Evolutionary conservation across 441 rosid species (phyloP).

Genomic region (Viola pubescens): DNA sequence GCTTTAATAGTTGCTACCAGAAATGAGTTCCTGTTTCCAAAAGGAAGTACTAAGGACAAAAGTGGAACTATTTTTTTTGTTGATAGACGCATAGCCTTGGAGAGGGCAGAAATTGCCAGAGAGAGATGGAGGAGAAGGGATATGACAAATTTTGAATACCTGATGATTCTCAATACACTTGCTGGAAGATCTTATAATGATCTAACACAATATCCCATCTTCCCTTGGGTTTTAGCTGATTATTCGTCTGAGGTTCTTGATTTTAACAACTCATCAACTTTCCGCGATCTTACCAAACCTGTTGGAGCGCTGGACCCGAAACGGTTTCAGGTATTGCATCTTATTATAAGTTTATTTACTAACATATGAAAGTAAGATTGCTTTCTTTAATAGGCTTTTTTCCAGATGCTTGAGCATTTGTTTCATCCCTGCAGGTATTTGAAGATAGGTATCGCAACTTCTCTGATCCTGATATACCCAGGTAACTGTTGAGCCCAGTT

Average conservation of each 20-base stretch:
- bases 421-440: slow-evolving; percentile 51
- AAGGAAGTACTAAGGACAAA: slow-evolving; percentile 82
- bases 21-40: slow-evolving; percentile 81
- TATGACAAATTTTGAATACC: slow-evolving; percentile 92
- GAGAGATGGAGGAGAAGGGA: slow-evolving; percentile 98
- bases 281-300: slow-evolving; percentile 97
- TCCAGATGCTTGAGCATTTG: slow-evolving; percentile 14
- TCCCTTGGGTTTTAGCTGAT: slow-evolving; percentile 98
- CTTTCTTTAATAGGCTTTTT: slow-evolving; percentile 12
- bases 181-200: slow-evolving; percentile 98
- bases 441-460: slow-evolving; percentile 94
- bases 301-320: slow-evolving; percentile 92
- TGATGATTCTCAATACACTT: slow-evolving; percentile 90
- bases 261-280: slow-evolving; percentile 91
- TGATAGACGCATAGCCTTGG: slow-evolving; percentile 81
- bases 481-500: slow-evolving; percentile 34
- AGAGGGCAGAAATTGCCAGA: slow-evolving; percentile 95
- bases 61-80: slow-evolving; percentile 70
- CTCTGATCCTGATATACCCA: slow-evolving; percentile 99
- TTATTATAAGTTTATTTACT: slow-evolving; percentile 4
- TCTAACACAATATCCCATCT: slow-evolving; percentile 95
- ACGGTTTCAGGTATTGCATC: slow-evolving; percentile 80
- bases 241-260: slow-evolving; percentile 89
- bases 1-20: slow-evolving; percentile 76
- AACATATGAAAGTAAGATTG: background rate